Evolutionary conservation across 192 early-diverging fungal species (phyloP).

Genomic region (Powellomyces hirtus): DNA sequence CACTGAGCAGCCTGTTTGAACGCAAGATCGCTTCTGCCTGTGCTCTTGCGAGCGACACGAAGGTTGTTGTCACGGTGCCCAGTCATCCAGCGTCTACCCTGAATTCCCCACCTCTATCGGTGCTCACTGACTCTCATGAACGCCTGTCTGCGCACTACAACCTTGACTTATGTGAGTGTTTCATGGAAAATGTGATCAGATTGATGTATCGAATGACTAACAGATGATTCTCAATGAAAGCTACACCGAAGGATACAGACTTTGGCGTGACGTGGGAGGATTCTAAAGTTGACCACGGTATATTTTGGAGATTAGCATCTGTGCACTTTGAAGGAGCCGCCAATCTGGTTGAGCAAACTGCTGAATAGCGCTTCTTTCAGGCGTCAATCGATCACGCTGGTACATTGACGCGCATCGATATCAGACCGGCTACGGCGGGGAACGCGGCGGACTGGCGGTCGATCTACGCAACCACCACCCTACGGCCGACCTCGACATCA

Average conservation of each 20-base stretch:
- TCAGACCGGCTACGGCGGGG: conserved; percentile 77
- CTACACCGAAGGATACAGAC: conserved; percentile 25
- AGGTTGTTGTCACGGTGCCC: conserved; percentile 32
- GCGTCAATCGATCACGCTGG: conserved; percentile 36
- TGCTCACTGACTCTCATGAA: background rate
- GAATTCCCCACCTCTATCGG: background rate
- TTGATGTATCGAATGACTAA: no score
- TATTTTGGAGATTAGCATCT: background rate
- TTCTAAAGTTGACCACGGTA: conserved; percentile 47
- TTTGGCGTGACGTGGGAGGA: conserved; percentile 55
- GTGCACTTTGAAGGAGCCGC: background rate
- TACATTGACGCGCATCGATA: conserved; percentile 59
- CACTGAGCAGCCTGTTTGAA: conserved; percentile 50
- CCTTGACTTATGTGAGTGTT: background rate
- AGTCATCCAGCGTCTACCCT: background rate
- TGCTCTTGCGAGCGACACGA: conserved; percentile 44
- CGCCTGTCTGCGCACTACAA: background rate
- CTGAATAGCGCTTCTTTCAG: no score
- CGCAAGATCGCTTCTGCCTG: conserved; percentile 44
- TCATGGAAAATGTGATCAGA: background rate
- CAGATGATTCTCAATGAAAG: no score
- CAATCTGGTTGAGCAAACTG: no score
- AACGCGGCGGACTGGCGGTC: conserved; percentile 76
- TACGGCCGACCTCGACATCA: conserved; percentile 40
- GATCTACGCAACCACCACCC: conserved; percentile 68